phyloP scores from a whole-genome alignment of 1,284 basidiomycete species.

The Inonotus obliquus region DNA sequence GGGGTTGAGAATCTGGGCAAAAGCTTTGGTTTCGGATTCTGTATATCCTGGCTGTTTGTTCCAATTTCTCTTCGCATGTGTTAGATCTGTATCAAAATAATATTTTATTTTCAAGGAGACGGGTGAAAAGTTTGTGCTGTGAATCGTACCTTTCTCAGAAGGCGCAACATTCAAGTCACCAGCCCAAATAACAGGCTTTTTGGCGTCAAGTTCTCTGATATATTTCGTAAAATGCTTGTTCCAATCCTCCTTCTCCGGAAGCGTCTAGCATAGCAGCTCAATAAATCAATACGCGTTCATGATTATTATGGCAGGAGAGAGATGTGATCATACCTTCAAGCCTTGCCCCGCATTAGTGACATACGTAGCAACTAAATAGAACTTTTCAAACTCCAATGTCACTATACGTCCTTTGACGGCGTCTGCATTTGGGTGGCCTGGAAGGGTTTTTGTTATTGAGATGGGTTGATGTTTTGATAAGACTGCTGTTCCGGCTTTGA shows the following conservation, averaged over 20 bases:
- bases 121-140: not conserved
- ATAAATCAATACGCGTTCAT: conserved; percentile 1
- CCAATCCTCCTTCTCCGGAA: conserved; percentile 73
- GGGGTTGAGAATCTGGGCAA: conserved; percentile 55
- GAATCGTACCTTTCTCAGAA: conserved; percentile 53
- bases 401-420: conserved; percentile 72
- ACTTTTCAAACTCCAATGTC: conserved; percentile 73
- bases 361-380: conserved; percentile 78
- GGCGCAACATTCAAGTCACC: conserved; percentile 88
- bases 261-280: conserved; percentile 41
- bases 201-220: conserved; percentile 64
- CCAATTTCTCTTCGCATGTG: conserved; percentile 67
- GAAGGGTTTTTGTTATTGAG: conserved; percentile 60
- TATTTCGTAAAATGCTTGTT: conserved; percentile 71
- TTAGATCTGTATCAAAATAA: conserved; percentile 48
- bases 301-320: not conserved
- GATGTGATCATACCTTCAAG: conserved; percentile 55
- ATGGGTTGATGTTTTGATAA: conserved; percentile 76
- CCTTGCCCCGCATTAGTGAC: conserved; percentile 82
- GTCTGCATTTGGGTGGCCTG: conserved; percentile 62
- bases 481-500: conserved; percentile 75
- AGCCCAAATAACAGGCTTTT: conserved; percentile 86
- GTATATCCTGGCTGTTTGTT: conserved; percentile 81
- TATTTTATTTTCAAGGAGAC: not conserved
- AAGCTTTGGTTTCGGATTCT: conserved; percentile 70